These are phyloP conservation scores for Phellinidium pouzarii DNA, from an alignment of 1,284 basidiomycete species.

Conservation along the genomic window DNA sequence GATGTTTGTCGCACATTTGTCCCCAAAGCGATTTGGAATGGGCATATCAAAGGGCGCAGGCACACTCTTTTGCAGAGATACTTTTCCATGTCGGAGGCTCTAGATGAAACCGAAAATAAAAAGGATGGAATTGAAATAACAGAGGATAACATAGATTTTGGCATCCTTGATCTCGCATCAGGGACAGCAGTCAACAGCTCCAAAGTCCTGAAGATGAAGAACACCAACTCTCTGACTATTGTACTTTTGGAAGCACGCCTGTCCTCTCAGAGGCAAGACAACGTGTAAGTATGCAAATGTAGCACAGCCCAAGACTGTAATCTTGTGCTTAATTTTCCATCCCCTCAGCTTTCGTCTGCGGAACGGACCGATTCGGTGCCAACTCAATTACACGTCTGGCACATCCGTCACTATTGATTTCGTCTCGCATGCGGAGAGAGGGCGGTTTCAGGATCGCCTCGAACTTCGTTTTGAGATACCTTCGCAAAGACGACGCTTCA, in stretches of 20 bases:
- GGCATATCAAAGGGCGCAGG: conserved; percentile 1
- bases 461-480: conserved; percentile 32
- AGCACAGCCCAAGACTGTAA: background rate
- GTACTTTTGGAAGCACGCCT: background rate
- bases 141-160: conserved; percentile 22
- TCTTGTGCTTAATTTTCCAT: conserved; percentile 32
- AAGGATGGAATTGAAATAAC: conserved; percentile 32
- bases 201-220: background rate
- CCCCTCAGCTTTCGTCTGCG: conserved; percentile 23
- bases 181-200: background rate
- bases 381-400: background rate
- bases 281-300: too few relatives aligned
- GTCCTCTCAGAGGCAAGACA: background rate
- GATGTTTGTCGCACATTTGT: conserved; percentile 4
- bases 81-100: background rate
- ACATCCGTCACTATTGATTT: conserved; percentile 25
- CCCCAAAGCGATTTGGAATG: background rate
- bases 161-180: background rate
- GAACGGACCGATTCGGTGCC: conserved; percentile 9
- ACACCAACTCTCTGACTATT: background rate
- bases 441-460: conserved; percentile 33
- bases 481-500: conserved; percentile 27
- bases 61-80: background rate
- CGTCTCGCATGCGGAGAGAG: conserved; percentile 26
- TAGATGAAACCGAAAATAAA: conserved; percentile 29